Base-by-base conservation (phyloP, 2,329 filamentous ascomycete species). In the Diplodia intermedia region DNA sequence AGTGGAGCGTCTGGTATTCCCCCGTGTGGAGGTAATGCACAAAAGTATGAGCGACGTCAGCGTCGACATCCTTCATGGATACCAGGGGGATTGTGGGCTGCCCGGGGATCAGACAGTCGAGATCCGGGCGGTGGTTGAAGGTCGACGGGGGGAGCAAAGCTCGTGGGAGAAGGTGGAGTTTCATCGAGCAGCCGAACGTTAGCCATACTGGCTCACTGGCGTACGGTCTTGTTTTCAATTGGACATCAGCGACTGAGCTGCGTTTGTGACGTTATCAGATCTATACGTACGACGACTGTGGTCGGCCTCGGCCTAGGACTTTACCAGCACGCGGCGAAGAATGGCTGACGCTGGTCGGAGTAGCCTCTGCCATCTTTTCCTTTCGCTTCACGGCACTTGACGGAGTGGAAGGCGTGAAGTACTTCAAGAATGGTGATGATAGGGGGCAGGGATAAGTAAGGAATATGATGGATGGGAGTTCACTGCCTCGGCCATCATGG, bases 1-100 rank as follows among this genome's bases (percentile, higher is more conserved):
- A 36, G 50, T 68, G 54, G 20, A 75, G 72, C 3, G 73, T 74
- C 47, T 75, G 74, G 52, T 75, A 75, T 23, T 66, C 50, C n/a
- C 71, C 73, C 4, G 74, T 74, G 69, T 74, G 69, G n/a, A 75
- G 62, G 67, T 71, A 74, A 49, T 75, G 73, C 29, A 74, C 68
- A 26, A 75, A 43, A 14, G 60, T 49, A 20, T 50, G 69, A 66
- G 36, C 38, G 38, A 50, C 12, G 11, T 63, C 29, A 11, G 43
- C 29, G 14, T 50, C 29, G 29, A 63, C 23, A 14, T 50, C 20
- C 29, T 33, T 33, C 69, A 62, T 62, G 71, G 69, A 74, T 71
- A 26, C 26, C 26, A 26, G 26, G 4, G 26, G 26, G 26, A 26
- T 26, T 26, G 26, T 26, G 26, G 26, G 26, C 26, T 26, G 26